These are phyloP conservation scores for Rhodotorula toruloides DNA, from an alignment of 768 basidiomycete genomes.

Conservation along the genomic window DNA sequence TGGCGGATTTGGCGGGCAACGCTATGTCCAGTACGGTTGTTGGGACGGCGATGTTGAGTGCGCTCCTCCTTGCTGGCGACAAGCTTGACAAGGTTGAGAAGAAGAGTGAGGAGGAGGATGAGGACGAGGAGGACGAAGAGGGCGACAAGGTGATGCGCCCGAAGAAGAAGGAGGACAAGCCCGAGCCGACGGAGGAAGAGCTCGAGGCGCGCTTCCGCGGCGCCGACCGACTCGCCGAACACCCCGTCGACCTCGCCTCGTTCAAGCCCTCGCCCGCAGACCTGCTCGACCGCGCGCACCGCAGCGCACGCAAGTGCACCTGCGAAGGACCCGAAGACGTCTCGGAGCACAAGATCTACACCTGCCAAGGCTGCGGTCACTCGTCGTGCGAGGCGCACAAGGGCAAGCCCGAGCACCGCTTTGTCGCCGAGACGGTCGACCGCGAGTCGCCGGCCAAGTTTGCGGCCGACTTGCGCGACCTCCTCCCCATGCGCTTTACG, in stretches of 20 bases:
- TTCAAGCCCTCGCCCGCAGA: slow-evolving; percentile 50
- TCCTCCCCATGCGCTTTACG: slow-evolving; percentile 78
- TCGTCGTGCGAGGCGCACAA: slow-evolving; percentile 80
- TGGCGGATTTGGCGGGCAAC: slow-evolving; percentile 90
- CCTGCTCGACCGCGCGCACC: slow-evolving; percentile 61
- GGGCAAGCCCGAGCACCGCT: slow-evolving; percentile 83
- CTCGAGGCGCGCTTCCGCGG: slow-evolving; percentile 58
- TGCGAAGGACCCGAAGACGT: slow-evolving; percentile 84
- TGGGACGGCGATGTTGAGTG: slow-evolving; percentile 78
- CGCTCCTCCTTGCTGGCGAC: slow-evolving; percentile 60
- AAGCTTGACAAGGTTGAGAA: not conserved
- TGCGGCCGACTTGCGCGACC: slow-evolving; percentile 67
- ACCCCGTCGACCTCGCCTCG: slow-evolving; percentile 34
- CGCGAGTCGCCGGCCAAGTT: slow-evolving; percentile 71
- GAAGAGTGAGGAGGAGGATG: not conserved
- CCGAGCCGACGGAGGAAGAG: slow-evolving; percentile 65
- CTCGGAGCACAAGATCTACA: slow-evolving; percentile 60
- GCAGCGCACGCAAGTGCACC: slow-evolving; percentile 72
- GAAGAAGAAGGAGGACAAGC: slow-evolving; percentile 44
- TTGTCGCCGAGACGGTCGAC: slow-evolving; percentile 45
- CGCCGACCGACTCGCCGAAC: slow-evolving; percentile 56
- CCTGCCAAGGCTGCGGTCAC: slow-evolving; percentile 69
- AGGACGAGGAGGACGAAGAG: not conserved
- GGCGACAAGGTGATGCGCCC: slow-evolving; percentile 33
- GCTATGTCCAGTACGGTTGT: slow-evolving; percentile 98